Evolutionary conservation across 2,329 filamentous ascomycete genomes (phyloP).

Genomic region (Hypomyces perniciosus): DNA sequence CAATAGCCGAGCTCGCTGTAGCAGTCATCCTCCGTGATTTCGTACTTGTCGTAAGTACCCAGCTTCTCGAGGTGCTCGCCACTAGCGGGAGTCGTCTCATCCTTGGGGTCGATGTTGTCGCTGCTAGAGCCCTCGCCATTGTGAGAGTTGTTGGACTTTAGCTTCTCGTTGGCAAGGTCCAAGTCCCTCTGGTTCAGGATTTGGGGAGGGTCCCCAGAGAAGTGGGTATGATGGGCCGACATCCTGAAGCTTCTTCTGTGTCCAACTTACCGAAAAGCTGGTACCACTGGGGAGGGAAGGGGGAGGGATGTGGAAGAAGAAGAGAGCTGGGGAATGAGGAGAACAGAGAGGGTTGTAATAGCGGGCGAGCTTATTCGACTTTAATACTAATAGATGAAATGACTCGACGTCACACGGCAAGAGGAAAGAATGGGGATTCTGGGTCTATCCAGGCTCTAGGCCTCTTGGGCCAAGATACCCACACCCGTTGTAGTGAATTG

Average conservation of each 20-base stretch:
- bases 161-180: conserved; percentile 30
- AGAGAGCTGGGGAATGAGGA: background rate
- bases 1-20: conserved; percentile 59
- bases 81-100: conserved; percentile 26
- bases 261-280: background rate
- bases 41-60: conserved; percentile 35
- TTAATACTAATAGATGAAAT: conserved; percentile 1
- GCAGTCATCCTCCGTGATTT: conserved; percentile 53
- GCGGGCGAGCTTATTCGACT: conserved; percentile 8
- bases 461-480: conserved; percentile 3
- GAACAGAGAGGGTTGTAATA: background rate
- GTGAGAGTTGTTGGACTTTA: conserved; percentile 24
- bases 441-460: conserved; percentile 1
- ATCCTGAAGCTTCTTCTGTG: background rate
- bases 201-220: conserved; percentile 32
- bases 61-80: conserved; percentile 28
- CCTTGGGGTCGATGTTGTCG: conserved; percentile 12
- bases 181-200: conserved; percentile 32
- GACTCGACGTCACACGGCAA: conserved; percentile 3
- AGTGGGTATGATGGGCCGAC: conserved; percentile 21
- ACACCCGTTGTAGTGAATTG: conserved; percentile 5
- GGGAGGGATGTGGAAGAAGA: conserved; percentile 1
- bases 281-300: background rate
- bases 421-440: conserved; percentile 7
- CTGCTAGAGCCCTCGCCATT: conserved; percentile 9